Conservation (phyloP, 768 basidiomycete species). For the Panaeolus cyanescens region DNA sequence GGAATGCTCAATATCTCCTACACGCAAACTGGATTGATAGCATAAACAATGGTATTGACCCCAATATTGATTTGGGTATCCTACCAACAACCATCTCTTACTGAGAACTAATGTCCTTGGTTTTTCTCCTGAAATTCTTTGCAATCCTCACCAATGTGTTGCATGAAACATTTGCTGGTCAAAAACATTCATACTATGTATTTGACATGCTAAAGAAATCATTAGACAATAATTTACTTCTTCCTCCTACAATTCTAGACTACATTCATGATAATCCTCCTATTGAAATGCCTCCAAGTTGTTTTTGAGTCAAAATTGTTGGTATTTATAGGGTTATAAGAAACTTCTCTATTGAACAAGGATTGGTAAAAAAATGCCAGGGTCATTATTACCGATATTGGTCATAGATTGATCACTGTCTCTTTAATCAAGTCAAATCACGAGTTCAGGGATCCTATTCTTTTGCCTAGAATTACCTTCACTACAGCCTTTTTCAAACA, state of each 20-base stretch:
- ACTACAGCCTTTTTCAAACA: slow-evolving; percentile 25
- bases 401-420: slow-evolving; percentile 16
- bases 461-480: slow-evolving; percentile 20
- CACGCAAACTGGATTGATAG: slow-evolving; percentile 37
- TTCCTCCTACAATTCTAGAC: slow-evolving; percentile 11
- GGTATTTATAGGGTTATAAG: slow-evolving; percentile 34
- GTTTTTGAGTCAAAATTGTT: slow-evolving; percentile 29
- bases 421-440: background rate
- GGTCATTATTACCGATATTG: slow-evolving; percentile 31
- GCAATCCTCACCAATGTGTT: slow-evolving; percentile 24
- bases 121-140: slow-evolving; percentile 26
- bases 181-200: slow-evolving; percentile 4
- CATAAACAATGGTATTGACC: slow-evolving; percentile 34
- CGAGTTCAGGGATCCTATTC: slow-evolving; percentile 8
- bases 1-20: slow-evolving; percentile 34
- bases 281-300: slow-evolving; percentile 18
- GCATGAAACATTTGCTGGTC: slow-evolving; percentile 28
- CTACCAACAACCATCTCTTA: background rate
- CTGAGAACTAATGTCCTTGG: slow-evolving; percentile 15
- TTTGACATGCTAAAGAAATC: slow-evolving; percentile 17
- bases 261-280: slow-evolving; percentile 13
- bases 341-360: slow-evolving; percentile 37
- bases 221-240: slow-evolving; percentile 7
- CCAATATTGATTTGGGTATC: slow-evolving; percentile 18
- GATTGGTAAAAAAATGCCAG: slow-evolving; percentile 42